These are phyloP conservation scores for Melanomma pulvis-pyrius DNA, from an alignment of 495 filamentous ascomycete species.

Conservation along the genomic window DNA sequence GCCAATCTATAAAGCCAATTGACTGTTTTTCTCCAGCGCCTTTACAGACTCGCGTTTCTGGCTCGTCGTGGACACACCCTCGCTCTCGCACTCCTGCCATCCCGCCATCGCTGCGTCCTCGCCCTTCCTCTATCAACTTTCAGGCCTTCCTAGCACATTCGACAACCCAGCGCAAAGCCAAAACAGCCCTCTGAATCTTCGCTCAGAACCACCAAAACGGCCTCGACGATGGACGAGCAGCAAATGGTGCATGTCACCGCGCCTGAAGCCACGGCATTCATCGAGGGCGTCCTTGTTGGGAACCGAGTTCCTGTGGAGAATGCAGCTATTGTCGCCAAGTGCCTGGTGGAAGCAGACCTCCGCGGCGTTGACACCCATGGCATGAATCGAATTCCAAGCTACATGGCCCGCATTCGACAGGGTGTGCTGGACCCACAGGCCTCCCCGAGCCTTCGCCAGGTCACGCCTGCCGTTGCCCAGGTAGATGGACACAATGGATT, in stretches of 20 bases:
- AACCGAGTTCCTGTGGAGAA: constrained; percentile 61
- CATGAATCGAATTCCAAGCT: constrained; percentile 73
- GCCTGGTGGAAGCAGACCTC: constrained; percentile 71
- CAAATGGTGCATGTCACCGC: constrained; percentile 15
- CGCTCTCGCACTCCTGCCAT: neutral
- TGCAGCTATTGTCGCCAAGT: constrained; percentile 62
- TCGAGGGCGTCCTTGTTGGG: constrained; percentile 53
- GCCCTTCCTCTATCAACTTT: too few relatives aligned
- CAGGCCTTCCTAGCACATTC: too few relatives aligned
- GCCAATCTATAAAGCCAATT: neutral
- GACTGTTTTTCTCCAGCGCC: neutral
- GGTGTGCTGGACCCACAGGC: constrained; percentile 64
- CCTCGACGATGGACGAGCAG: neutral
- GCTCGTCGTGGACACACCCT: neutral
- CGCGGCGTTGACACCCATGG: constrained; percentile 80
- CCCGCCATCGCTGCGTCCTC: neutral
- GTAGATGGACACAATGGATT: constrained; percentile 75
- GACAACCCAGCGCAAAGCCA: neutral
- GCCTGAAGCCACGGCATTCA: constrained; percentile 45
- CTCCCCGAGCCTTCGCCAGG: constrained; percentile 56
- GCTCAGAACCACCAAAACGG: neutral
- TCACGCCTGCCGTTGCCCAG: constrained; percentile 68
- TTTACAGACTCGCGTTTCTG: neutral
- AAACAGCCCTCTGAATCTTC: neutral
- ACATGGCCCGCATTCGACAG: constrained; percentile 69